These are phyloP conservation scores for Termitomyces sp. DNA, from an alignment of 768 basidiomycete species.

Conservation along the genomic window DNA sequence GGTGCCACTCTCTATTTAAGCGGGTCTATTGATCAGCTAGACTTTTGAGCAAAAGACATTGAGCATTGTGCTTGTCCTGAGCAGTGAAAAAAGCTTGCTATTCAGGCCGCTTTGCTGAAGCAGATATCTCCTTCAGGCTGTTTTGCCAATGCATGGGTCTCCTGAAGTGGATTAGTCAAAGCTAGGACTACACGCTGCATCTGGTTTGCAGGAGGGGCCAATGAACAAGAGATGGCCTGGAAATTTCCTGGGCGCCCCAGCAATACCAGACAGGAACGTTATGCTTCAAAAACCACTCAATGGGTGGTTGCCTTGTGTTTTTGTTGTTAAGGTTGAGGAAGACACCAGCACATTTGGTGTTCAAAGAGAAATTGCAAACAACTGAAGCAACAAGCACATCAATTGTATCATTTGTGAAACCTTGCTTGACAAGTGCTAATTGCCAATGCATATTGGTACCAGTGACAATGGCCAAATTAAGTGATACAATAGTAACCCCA, in stretches of 20 bases:
- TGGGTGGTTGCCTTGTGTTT: not conserved
- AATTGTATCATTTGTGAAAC: not conserved
- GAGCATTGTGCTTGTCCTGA: not conserved
- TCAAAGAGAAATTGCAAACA: not conserved
- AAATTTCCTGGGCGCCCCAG: not conserved
- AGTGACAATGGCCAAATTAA: not conserved
- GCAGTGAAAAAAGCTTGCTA: not conserved
- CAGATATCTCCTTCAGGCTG: not conserved
- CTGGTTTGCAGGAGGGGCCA: not conserved
- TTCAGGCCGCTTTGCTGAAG: not conserved
- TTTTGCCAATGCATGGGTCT: not conserved
- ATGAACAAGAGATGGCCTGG: not conserved
- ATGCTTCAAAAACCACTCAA: no score
- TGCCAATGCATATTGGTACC: not conserved
- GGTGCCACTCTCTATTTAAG: not conserved
- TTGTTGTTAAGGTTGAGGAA: not conserved
- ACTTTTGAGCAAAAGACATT: not conserved
- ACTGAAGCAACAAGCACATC: not conserved
- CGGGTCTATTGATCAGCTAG: not conserved
- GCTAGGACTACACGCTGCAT: not conserved
- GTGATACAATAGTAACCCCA: conserved; percentile 4
- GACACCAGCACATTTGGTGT: not conserved
- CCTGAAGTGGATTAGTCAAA: not conserved
- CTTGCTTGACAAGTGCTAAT: not conserved
- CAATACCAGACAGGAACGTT: conserved; percentile 11